Percentiles rank a stretch among this genome's conserved stretches.
phyloP scores from a whole-genome alignment of 257 asterid species.

The Parsonsia alboflavescens region DNA sequence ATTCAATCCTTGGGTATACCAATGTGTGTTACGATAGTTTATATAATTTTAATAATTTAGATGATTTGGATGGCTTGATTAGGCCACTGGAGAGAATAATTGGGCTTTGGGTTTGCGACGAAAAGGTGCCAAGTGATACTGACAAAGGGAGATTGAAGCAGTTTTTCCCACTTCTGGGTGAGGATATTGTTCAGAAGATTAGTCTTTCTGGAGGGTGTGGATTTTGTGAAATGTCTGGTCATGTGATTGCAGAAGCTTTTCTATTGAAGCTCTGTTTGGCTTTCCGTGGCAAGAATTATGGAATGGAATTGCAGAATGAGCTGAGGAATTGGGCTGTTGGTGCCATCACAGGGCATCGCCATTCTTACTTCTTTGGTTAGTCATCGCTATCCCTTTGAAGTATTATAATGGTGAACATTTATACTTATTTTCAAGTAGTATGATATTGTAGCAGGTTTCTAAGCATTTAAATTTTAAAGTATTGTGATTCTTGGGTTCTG shows the following conservation, averaged over 20 bases:
- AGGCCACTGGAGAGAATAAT: slow-evolving; percentile 45
- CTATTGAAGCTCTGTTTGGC: slow-evolving; percentile 53
- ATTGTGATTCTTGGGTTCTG: too few relatives aligned
- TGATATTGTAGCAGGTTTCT: not conserved
- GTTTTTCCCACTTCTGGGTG: slow-evolving; percentile 57
- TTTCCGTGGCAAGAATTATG: slow-evolving; percentile 35
- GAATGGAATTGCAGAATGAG: slow-evolving; percentile 40
- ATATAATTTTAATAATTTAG: slow-evolving; percentile 16
- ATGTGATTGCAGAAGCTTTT: slow-evolving; percentile 53
- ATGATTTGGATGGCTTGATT: slow-evolving; percentile 30
- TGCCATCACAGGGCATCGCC: slow-evolving; percentile 43
- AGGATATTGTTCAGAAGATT: slow-evolving; percentile 24
- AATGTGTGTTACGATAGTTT: slow-evolving; percentile 43
- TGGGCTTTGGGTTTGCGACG: slow-evolving; percentile 44
- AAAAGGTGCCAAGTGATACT: slow-evolving; percentile 15
- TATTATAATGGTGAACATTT: not conserved
- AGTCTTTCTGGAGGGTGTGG: slow-evolving; percentile 31
- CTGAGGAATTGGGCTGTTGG: slow-evolving; percentile 54
- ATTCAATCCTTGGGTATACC: slow-evolving; percentile 45
- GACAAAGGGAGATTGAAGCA: slow-evolving; percentile 24
- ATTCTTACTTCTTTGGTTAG: slow-evolving; percentile 57
- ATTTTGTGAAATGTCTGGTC: slow-evolving; percentile 45
- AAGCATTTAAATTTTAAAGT: not conserved
- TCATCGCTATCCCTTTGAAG: slow-evolving; percentile 1
- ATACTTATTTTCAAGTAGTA: not conserved